Evolutionary conservation across 257 asterid species (phyloP).

Genomic region (Forsythia suspensa): DNA sequence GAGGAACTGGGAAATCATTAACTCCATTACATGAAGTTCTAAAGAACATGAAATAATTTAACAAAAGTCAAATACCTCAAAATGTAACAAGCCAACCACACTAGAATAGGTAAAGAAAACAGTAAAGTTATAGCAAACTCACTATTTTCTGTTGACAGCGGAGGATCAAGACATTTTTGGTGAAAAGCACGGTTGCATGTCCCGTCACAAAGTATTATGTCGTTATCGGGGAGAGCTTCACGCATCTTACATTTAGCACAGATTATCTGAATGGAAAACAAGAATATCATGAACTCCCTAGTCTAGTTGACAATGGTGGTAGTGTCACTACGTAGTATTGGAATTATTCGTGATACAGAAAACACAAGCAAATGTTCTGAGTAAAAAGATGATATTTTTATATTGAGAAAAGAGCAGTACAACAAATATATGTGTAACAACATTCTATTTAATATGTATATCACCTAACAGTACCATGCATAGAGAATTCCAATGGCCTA

Average conservation of each 20-base stretch:
- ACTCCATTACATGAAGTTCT: conserved; percentile 27
- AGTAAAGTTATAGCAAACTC: conserved; percentile 36
- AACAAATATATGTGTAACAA: not conserved
- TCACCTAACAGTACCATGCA: conserved; percentile 1
- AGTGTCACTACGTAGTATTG: not conserved
- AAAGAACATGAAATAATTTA: conserved; percentile 4
- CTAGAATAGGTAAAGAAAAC: conserved; percentile 10
- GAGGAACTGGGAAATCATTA: conserved; percentile 70
- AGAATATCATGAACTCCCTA: conserved; percentile 22
- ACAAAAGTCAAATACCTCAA: conserved; percentile 2
- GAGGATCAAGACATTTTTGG: conserved; percentile 94
- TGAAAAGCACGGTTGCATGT: conserved; percentile 95
- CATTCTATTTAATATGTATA: not conserved
- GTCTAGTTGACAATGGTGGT: not conserved
- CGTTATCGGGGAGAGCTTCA: conserved; percentile 85
- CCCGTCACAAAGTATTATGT: conserved; percentile 93
- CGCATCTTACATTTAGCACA: conserved; percentile 88
- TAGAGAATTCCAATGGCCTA: not conserved
- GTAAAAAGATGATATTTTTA: not conserved
- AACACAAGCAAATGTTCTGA: not conserved
- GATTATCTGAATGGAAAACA: conserved; percentile 57
- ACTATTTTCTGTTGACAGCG: conserved; percentile 80
- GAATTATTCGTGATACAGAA: not conserved
- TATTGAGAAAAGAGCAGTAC: not conserved
- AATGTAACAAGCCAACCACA: conserved; percentile 9